Base-by-base conservation (phyloP, 176 grass and related monocot genomes). In the Guadua angustifolia region DNA sequence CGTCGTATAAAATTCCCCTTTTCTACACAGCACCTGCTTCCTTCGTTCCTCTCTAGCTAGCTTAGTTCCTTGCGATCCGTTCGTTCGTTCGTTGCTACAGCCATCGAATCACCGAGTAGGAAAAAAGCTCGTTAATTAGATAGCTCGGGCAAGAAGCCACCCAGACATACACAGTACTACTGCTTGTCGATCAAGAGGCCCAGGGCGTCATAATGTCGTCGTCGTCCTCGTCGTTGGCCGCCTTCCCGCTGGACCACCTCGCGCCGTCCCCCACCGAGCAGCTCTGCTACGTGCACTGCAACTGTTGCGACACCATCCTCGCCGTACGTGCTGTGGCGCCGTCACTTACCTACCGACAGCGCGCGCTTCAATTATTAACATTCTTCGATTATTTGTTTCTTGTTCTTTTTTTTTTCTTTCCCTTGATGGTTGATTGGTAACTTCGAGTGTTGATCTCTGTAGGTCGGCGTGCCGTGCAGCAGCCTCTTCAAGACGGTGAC, bases 251-350 rank as follows among this genome's bases (percentile, higher is more conserved):
- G 77, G 96, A 95, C 89, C 91, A 95, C 88, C 91, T 95, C 89
- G 67, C 93, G 78, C 91, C 84, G 69, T 87, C 85, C 83, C 88
- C 93, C 65, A 92, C 97, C 89, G 97, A 99, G 97, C 97, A 96
- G 78, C 93, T 99, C 89, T 95, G 97, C 91, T 99, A 96, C 89
- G 97, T 99, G 42, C 93, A 99, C 88, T 99, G 97, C 91, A 99
- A 94, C 91, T 96, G 94, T 81, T 99, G 97, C 88, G 91, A 95
- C 85, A 96, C 93, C 83, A 92, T 94, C 85, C 93, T 99, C 77
- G 93, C 93, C 58, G 93, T 96, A 90, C 82, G 79, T 84, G 38
- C 52, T 24, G 68, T 66, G 79, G 71, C 80, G 80, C 45, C 80
- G 55, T 68, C 67, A 68, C 84, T 76, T 9, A 86, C 84, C 67